These are phyloP conservation scores for Ustilago shanxiensis DNA, from an alignment of 1,284 basidiomycete genomes.

Conservation along the genomic window DNA sequence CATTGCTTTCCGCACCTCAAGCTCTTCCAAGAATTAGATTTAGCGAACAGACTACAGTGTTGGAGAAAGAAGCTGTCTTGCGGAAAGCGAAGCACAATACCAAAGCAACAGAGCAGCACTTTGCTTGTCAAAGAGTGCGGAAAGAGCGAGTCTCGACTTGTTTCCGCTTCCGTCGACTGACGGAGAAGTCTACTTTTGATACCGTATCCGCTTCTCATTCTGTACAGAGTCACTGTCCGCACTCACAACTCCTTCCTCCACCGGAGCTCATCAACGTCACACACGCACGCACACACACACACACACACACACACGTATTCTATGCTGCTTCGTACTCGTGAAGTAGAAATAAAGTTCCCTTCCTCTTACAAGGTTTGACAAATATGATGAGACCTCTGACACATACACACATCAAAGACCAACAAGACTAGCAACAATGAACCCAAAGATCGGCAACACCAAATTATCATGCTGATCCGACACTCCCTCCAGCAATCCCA, in stretches of 20 bases:
- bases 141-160: neutral
- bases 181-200: neutral
- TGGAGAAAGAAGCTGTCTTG: neutral
- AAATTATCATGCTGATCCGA: constrained; percentile 69
- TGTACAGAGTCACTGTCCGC: neutral
- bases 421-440: constrained; percentile 53
- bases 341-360: neutral
- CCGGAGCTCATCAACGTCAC: neutral
- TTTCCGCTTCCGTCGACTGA: neutral
- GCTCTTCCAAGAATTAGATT: no score
- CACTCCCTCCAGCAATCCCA: constrained; percentile 66
- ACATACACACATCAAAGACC: constrained; percentile 34
- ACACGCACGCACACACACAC: neutral
- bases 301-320: no score
- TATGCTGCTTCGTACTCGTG: neutral
- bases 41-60: no score
- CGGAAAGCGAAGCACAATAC: neutral
- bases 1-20: neutral
- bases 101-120: no score
- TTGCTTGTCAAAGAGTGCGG: neutral
- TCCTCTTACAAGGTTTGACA: neutral
- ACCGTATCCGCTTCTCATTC: no score
- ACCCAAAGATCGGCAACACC: constrained; percentile 64
- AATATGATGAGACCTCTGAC: constrained; percentile 4
- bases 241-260: neutral